phyloP scores from a whole-genome alignment of 352 stramenopile genomes.

The Globisporangium spinosum region DNA sequence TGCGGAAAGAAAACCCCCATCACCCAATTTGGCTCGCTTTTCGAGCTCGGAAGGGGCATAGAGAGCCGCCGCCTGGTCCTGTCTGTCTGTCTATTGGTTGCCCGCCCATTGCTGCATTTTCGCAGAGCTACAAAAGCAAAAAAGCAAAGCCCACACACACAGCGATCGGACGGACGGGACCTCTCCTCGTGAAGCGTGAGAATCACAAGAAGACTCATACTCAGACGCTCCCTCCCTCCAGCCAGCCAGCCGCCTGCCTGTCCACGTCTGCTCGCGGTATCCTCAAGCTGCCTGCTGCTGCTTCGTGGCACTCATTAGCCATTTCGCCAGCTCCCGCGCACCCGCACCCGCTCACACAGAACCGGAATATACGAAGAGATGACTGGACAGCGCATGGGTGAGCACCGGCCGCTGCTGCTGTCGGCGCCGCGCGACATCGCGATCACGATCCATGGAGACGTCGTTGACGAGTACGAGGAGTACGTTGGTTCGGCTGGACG shows the following conservation, averaged over 20 bases:
- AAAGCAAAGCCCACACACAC: not conserved
- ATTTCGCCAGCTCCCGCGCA: not conserved
- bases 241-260: not conserved
- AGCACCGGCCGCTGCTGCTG: slow-evolving; percentile 12
- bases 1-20: not conserved
- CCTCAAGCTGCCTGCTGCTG: not conserved
- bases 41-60: not conserved
- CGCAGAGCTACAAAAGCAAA: not conserved
- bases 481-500: not conserved
- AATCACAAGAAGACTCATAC: not conserved
- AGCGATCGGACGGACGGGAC: not conserved
- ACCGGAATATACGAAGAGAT: not conserved
- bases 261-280: not conserved
- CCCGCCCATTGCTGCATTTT: not conserved
- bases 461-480: not conserved
- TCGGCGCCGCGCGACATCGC: slow-evolving; percentile 9
- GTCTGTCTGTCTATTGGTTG: not conserved
- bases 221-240: not conserved
- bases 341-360: not conserved
- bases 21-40: not conserved
- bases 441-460: slow-evolving; percentile 13
- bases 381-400: slow-evolving; percentile 4
- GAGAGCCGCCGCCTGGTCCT: not conserved
- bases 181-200: not conserved
- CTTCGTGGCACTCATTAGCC: not conserved